phyloP scores from a whole-genome alignment of 1,139 yeast species.

The Scheffersomyces quercinus region DNA sequence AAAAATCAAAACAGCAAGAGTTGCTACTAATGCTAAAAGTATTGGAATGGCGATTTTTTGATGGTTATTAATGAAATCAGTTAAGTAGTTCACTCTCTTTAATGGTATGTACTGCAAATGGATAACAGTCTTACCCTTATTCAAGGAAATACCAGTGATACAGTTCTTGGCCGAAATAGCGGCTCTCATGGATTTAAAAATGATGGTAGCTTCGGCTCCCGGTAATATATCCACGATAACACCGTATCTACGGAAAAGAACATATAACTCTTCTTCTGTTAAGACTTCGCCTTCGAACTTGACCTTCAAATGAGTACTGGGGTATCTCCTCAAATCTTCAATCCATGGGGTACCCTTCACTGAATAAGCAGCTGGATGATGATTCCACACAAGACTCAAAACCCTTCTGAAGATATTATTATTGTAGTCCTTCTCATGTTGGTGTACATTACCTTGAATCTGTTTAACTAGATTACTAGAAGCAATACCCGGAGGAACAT shows the following conservation, averaged over 20 bases:
- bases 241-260: constrained; percentile 85
- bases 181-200: constrained; percentile 57
- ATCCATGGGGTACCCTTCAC: constrained; percentile 97
- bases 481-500: constrained; percentile 52
- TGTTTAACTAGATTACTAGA: constrained; percentile 51
- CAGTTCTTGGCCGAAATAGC: constrained; percentile 92
- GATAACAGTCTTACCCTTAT: constrained; percentile 53
- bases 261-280: constrained; percentile 82
- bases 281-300: constrained; percentile 72
- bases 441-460: constrained; percentile 50
- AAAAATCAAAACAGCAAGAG: constrained; percentile 79
- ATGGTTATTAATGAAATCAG: constrained; percentile 66
- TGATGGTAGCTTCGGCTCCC: constrained; percentile 51
- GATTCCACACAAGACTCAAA: constrained; percentile 16
- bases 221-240: constrained; percentile 74
- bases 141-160: constrained; percentile 70
- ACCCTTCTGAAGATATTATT: constrained; percentile 28
- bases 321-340: constrained; percentile 82
- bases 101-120: constrained; percentile 73
- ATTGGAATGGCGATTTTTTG: constrained; percentile 76
- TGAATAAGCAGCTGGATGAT: constrained; percentile 53
- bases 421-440: constrained; percentile 26
- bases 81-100: constrained; percentile 50
- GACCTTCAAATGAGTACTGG: constrained; percentile 62
- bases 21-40: constrained; percentile 52